Evolutionary conservation across 208 protist species (phyloP), one percentile per base, ranked within the genome.

Genomic region (Herpetomonas tarakana): DNA sequence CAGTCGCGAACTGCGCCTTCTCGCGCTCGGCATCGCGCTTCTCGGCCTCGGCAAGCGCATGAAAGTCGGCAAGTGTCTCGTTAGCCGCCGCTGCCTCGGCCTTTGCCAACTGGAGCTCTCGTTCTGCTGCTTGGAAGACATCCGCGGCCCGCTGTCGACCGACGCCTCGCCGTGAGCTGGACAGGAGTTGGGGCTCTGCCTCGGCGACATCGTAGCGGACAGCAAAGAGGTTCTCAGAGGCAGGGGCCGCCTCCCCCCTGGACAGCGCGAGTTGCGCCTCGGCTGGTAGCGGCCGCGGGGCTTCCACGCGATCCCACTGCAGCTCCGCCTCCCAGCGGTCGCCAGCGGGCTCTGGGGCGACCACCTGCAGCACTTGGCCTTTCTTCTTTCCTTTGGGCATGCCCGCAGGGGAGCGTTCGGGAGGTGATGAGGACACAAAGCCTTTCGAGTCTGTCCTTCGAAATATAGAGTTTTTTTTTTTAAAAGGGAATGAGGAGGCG

Each of bases 271-370:
- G 77, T 14, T 41, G 35, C 14, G 9, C 35, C 35, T 41, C 35
- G 6, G 6, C 9, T 41, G 6, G 35, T 41, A 41, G 35, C 41
- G 65, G 66, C 18, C 72, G 68, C n/a, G 67, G 53, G 14, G 62
- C 44, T 35, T 68, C 68, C 12, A 83, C 62, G 30, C 45, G 29
- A 47, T 78, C 68, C 77, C 77, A 83, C 41, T 65, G 24, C 6
- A 78, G 65, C 63, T 76, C 65, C 9, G 68, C 61, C 68, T 83
- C 77, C 46, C 75, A 65, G 47, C 76, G 72, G 41, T 83, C 77
- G n/a, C 62, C 71, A 2, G 63, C 39, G 9, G 77, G 77, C 65
- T 83, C 77, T 31, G 77, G 72, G 28, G 77, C 77, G 44, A 83
- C 77, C 19, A 83, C 54, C 49, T 63, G 47, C 27, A 59, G 76